Conservation (phyloP, 176 grass and related monocot species). For the Zea luxurians region DNA sequence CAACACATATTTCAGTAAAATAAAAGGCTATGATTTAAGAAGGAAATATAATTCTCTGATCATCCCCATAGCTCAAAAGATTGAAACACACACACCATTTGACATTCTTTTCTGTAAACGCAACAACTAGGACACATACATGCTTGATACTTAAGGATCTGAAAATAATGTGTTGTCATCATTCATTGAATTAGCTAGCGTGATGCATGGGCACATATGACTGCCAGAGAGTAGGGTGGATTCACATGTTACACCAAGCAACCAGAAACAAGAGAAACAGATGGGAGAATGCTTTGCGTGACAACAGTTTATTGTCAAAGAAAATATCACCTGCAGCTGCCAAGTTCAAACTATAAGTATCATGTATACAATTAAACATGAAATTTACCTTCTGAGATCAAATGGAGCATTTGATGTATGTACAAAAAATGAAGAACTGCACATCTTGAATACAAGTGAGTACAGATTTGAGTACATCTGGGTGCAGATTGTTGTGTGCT, state of each 20-base stretch:
- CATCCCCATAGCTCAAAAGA: neutral
- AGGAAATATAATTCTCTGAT: neutral
- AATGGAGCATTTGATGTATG: neutral
- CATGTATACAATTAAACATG: neutral
- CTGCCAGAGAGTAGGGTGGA: neutral
- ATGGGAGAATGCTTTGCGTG: neutral
- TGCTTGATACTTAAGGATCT: neutral
- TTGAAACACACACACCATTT: neutral
- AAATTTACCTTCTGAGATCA: neutral
- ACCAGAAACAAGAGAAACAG: neutral
- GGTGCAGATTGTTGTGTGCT: neutral
- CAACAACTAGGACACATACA: neutral
- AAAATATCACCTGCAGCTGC: neutral
- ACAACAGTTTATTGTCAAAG: neutral
- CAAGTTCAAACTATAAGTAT: neutral
- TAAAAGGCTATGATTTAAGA: neutral
- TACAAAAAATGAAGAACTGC: neutral
- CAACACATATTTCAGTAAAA: slow-evolving; percentile 1
- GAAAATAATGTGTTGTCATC: neutral
- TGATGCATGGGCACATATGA: neutral
- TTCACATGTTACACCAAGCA: no score
- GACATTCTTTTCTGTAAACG: neutral
- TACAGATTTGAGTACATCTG: neutral
- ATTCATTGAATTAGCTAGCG: neutral
- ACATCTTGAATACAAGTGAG: neutral